Evolutionary conservation across 1,284 basidiomycete species (phyloP).

Genomic region (Sanghuangporus weigelae): DNA sequence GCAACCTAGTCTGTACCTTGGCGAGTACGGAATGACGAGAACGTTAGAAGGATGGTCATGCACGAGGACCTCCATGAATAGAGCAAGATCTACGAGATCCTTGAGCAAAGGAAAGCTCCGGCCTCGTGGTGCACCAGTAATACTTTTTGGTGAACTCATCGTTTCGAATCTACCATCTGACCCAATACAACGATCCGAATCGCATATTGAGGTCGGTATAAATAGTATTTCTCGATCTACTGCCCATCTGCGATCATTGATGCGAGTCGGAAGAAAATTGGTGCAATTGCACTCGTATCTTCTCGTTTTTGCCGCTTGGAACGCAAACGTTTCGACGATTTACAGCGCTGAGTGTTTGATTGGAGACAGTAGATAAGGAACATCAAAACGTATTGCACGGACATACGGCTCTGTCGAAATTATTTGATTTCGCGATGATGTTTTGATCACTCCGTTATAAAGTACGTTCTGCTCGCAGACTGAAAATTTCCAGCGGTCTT

Average conservation of each 20-base stretch:
- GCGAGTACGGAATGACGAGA: background rate
- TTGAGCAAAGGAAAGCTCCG: background rate
- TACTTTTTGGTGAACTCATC: background rate
- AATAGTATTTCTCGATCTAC: background rate
- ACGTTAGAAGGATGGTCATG: background rate
- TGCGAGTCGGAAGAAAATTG: background rate
- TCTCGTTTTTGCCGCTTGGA: background rate
- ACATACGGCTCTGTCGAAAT: background rate
- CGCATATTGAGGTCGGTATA: background rate
- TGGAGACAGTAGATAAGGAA: background rate
- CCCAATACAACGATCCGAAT: background rate
- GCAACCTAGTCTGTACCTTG: background rate
- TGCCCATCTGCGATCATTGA: background rate
- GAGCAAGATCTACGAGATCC: slow-evolving; percentile 1
- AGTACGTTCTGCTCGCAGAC: too few relatives aligned
- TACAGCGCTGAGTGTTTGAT: background rate
- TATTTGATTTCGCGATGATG: too few relatives aligned
- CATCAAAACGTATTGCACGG: background rate
- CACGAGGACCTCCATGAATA: background rate
- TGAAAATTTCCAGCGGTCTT: too few relatives aligned
- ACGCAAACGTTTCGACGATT: background rate
- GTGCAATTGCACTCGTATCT: background rate
- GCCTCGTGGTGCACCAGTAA: background rate
- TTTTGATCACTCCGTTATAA: too few relatives aligned
- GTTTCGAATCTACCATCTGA: background rate